These are phyloP conservation scores for Silene uniflora DNA, from an alignment of 148 eudicot species.

Conservation along the genomic window DNA sequence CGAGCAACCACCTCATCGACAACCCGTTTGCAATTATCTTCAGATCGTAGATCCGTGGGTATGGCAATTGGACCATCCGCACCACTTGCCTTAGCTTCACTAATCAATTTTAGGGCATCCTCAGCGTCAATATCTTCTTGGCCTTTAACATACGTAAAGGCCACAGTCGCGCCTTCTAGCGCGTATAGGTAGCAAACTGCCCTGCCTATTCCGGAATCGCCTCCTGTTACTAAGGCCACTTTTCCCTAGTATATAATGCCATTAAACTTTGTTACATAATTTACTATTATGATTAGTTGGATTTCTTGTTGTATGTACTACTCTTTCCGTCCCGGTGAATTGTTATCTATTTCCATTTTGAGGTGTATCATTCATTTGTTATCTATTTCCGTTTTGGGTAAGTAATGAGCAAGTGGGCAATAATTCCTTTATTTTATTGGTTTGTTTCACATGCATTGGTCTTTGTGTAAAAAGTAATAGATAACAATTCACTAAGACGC, in stretches of 20 bases:
- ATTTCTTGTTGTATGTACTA: too few species aligned
- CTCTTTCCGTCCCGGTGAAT: too few species aligned
- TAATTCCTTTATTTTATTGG: too few species aligned
- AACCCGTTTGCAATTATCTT: conserved; percentile 18
- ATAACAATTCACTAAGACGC: too few species aligned
- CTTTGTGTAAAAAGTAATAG: too few species aligned
- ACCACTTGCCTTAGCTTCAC: conserved; percentile 36
- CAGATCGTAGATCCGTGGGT: conserved; percentile 18
- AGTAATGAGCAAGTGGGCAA: too few species aligned
- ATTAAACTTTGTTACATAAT: too few species aligned
- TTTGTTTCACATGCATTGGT: too few species aligned
- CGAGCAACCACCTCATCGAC: conserved; percentile 12
- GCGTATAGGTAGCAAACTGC: conserved; percentile 55
- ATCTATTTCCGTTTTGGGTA: too few species aligned
- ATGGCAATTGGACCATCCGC: conserved; percentile 18
- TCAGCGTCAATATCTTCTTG: conserved; percentile 49
- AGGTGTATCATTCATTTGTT: too few species aligned
- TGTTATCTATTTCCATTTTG: too few species aligned
- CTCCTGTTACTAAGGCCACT: conserved; percentile 75
- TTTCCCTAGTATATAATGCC: conserved; percentile 38
- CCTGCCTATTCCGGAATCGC: conserved; percentile 76
- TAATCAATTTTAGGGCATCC: conserved; percentile 44
- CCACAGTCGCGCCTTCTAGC: conserved; percentile 70
- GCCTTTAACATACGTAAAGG: conserved; percentile 63
- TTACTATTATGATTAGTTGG: too few species aligned